Evolutionary conservation across 2,329 filamentous ascomycete species (phyloP), one percentile per base, ranked within the genome.

Genomic region (Claviceps sp.): DNA sequence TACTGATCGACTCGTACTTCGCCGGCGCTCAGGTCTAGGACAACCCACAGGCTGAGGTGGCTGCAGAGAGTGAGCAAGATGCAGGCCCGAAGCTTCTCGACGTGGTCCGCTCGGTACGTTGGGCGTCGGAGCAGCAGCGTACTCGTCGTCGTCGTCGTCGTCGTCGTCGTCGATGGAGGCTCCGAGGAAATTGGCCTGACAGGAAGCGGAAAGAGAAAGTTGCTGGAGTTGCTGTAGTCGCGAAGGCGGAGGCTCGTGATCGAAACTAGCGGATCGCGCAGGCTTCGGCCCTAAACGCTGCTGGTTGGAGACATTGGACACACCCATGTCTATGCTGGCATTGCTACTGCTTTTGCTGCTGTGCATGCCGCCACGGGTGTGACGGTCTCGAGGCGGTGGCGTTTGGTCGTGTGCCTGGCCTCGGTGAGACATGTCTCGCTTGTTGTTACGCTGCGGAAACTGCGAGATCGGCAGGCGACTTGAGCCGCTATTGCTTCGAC

Each of bases 111-210:
- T 84, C 37, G 88, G 89, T 38, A 96, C 76, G 30, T 82, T 90
- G 5, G 91, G 91, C 40, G 85, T 91, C 14, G 91, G 90, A 26
- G 89, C 90, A 49, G 89, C 86, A 63, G 93, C 86, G 68, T 84
- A 82, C 60, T 85, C 79, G 59, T 76, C 87, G 48, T 75, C 68
- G 57, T 75, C 74, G 53, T 68, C 70, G 57, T 71, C 73, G 53
- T 34, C 8, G 60, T 85, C 79, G 59, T 76, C 72, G 61, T 77
- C 87, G 49, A 76, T 67, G 57, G 75, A 74, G 53, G 67, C 70
- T 57, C 71, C 73, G 53, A 72, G 67, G 55, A 75, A 72, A 44
- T 78, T 74, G 55, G 72, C 62, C 56, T 73, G 72, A 70, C 74
- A 76, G 47, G 65, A 64, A 30, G 64, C 58, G 13, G 61, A 58